phyloP scores from a whole-genome alignment of 192 early-diverging fungal genomes.

The Coemansia sp. region DNA sequence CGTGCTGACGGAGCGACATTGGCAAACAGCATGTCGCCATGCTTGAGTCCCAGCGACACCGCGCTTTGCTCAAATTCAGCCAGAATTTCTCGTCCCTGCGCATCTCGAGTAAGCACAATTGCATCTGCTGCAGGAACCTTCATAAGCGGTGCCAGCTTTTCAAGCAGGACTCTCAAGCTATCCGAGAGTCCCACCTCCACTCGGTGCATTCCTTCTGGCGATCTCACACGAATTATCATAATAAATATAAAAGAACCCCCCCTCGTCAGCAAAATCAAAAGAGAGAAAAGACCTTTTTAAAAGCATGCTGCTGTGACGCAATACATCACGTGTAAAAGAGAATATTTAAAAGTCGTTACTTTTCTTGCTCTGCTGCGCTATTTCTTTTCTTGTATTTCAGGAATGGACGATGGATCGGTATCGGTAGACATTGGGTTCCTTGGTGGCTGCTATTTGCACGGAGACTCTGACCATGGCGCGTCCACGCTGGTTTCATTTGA shows the following conservation, averaged over 20 bases:
- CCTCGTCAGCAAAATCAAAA: not conserved
- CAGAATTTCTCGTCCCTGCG: conserved; percentile 20
- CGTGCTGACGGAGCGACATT: conserved; percentile 22
- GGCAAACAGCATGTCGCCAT: conserved; percentile 46
- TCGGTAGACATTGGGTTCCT: conserved; percentile 26
- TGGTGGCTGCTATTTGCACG: conserved; percentile 39
- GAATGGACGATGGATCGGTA: conserved; percentile 3
- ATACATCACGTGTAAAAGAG: not conserved
- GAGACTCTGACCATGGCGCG: conserved; percentile 30
- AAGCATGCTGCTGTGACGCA: not conserved
- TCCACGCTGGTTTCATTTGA: conserved; percentile 51
- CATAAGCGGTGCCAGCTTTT: conserved; percentile 30
- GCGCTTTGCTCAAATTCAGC: conserved; percentile 38
- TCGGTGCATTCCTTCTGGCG: conserved; percentile 49
- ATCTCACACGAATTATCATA: conserved; percentile 49
- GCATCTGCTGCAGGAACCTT: conserved; percentile 31
- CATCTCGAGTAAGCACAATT: conserved; percentile 34
- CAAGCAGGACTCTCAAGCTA: conserved; percentile 26
- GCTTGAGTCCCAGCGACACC: conserved; percentile 34
- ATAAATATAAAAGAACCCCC: not conserved
- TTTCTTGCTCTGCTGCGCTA: not conserved
- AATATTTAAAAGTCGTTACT: not conserved
- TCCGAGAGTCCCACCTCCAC: conserved; percentile 32
- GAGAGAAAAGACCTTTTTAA: not conserved
- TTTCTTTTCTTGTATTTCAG: conserved; percentile 7